phyloP scores from a whole-genome alignment of 2,329 filamentous ascomycete species.

The Aspergillus melleus region DNA sequence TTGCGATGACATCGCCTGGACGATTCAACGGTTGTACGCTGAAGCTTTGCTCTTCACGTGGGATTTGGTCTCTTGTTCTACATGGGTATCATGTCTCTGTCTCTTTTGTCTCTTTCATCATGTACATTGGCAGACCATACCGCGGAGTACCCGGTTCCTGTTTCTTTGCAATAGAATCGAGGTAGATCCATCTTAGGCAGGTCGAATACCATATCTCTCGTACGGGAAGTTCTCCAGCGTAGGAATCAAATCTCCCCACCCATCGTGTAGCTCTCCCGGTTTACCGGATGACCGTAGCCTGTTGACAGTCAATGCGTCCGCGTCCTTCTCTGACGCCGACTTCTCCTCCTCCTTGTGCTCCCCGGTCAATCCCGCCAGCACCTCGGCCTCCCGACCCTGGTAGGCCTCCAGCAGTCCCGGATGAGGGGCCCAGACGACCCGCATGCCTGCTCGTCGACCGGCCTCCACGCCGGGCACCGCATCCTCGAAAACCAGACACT shows the following conservation, averaged over 20 bases:
- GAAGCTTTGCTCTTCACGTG: not conserved
- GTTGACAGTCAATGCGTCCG: constrained; percentile 37
- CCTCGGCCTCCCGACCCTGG: constrained; percentile 71
- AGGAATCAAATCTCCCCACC: constrained; percentile 55
- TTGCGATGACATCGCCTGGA: not conserved
- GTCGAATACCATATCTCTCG: constrained; percentile 56
- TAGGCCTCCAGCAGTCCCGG: constrained; percentile 75
- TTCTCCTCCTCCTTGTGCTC: constrained; percentile 61
- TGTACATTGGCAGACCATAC: not conserved
- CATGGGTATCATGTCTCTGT: constrained; percentile 7
- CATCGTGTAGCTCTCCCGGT: constrained; percentile 60
- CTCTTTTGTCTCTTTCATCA: not conserved
- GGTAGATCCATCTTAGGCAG: constrained; percentile 15
- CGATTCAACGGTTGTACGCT: not conserved
- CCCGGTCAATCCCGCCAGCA: constrained; percentile 79
- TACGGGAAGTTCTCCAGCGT: constrained; percentile 63
- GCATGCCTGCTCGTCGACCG: constrained; percentile 88
- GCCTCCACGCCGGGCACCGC: constrained; percentile 90
- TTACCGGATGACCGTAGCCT: constrained; percentile 46
- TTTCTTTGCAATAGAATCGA: not conserved
- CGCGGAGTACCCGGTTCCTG: not conserved
- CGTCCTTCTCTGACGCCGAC: constrained; percentile 39
- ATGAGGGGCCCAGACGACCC: constrained; percentile 90
- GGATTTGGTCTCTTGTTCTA: constrained; percentile 1
- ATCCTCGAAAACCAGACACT: constrained; percentile 96